phyloP scores from a whole-genome alignment of 129 eudicot genomes.

The Arctium lappa region DNA sequence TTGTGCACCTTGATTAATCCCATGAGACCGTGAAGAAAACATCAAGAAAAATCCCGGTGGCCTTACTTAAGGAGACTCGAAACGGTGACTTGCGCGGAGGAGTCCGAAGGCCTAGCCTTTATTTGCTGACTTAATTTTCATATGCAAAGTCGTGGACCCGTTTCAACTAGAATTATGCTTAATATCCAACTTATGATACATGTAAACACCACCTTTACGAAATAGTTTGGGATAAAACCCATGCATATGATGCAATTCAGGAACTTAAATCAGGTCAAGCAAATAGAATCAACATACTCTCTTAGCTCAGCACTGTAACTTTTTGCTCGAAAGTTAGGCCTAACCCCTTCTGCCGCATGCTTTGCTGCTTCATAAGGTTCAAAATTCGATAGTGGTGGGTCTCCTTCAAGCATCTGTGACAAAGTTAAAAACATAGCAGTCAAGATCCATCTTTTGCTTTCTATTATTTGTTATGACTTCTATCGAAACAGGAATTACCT shows the following conservation, averaged over 20 bases:
- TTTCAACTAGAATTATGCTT: not conserved
- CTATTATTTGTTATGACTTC: not conserved
- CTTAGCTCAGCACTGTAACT: constrained; percentile 54
- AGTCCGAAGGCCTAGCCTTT: too few species aligned
- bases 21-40: too few species aligned
- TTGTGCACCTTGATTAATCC: too few species aligned
- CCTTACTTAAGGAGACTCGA: too few species aligned
- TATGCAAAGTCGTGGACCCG: not conserved
- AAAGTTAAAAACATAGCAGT: not conserved
- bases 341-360: constrained; percentile 80
- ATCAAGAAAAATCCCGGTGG: too few species aligned
- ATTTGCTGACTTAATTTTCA: too few species aligned
- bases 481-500: constrained; percentile 45
- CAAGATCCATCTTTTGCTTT: not conserved
- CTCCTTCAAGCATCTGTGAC: constrained; percentile 97
- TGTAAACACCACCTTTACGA: not conserved
- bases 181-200: too few species aligned
- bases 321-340: constrained; percentile 74
- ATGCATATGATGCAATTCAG: constrained; percentile 11
- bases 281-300: constrained; percentile 56
- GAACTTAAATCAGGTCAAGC: constrained; percentile 5
- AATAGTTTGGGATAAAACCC: not conserved
- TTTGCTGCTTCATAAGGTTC: constrained; percentile 98
- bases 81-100: too few species aligned
- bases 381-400: constrained; percentile 68